Conservation (phyloP, 2,329 filamentous ascomycete genomes). For the Tolypocladium paradoxum region DNA sequence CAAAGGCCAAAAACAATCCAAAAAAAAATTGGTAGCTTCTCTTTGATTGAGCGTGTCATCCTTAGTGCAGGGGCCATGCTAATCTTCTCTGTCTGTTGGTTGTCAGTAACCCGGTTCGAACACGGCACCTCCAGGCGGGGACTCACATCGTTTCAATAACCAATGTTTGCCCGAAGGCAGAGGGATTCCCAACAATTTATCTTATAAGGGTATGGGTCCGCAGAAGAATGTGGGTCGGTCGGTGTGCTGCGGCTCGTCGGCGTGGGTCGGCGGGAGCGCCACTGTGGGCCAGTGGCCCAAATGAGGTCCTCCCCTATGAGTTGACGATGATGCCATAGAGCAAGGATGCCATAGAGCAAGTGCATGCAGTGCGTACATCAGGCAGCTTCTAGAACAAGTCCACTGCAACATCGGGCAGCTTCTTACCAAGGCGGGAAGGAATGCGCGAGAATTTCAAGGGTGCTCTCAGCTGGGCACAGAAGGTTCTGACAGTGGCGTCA, state of each 20-base stretch:
- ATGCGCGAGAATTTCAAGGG: too few species aligned
- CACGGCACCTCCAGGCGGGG: not conserved
- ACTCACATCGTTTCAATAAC: slow-evolving; percentile 1
- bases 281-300: too few species aligned
- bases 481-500: not conserved
- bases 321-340: too few species aligned
- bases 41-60: slow-evolving; percentile 84
- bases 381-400: too few species aligned
- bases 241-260: too few species aligned
- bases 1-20: not conserved
- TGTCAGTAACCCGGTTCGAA: not conserved
- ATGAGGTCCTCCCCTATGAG: too few species aligned
- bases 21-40: slow-evolving; percentile 41
- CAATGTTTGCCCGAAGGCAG: not conserved
- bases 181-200: not conserved
- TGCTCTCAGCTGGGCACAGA: too few species aligned
- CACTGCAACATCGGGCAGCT: too few species aligned
- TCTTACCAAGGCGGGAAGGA: too few species aligned
- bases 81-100: slow-evolving; percentile 56
- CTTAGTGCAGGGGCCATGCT: slow-evolving; percentile 83
- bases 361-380: too few species aligned
- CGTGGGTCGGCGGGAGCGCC: too few species aligned
- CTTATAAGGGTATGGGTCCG: not conserved
- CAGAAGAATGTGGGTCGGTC: not conserved
- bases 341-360: too few species aligned